A percentile compares a stretch with the other conserved stretches of the same genome.
Evolutionary conservation across 805 yeast species (phyloP).

Genomic region (Barnettozyma californica): DNA sequence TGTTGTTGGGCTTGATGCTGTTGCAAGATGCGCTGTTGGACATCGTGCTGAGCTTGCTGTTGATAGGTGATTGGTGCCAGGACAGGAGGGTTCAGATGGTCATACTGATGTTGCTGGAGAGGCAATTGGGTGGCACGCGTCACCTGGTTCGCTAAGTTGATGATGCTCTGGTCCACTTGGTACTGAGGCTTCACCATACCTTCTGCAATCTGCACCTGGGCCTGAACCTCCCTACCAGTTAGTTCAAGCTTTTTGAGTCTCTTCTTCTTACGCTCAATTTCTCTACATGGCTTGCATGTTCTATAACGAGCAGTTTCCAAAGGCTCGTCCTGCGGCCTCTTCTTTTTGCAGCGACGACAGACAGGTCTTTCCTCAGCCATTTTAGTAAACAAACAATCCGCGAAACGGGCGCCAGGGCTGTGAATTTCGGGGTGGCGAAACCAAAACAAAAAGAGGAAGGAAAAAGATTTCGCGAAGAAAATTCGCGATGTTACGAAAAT

Average conservation of each 20-base stretch:
- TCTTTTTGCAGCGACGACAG: conserved; percentile 28
- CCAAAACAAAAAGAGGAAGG: neutral
- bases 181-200: conserved; percentile 7
- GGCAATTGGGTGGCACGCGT: conserved; percentile 8
- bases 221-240: conserved; percentile 10
- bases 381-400: conserved; percentile 1
- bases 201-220: conserved; percentile 3
- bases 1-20: conserved; percentile 12
- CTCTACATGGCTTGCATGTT: conserved; percentile 27
- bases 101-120: conserved; percentile 6
- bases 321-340: conserved; percentile 26
- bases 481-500: conserved; percentile 3
- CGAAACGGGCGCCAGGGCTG: neutral
- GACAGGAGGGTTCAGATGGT: conserved; percentile 6
- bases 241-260: conserved; percentile 8
- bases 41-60: conserved; percentile 4
- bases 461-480: neutral
- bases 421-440: neutral
- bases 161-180: conserved; percentile 10
- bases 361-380: conserved; percentile 10
- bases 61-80: conserved; percentile 11
- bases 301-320: conserved; percentile 27
- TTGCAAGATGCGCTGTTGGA: conserved; percentile 9
- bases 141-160: conserved; percentile 12
- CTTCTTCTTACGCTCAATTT: conserved; percentile 12